Conservation (phyloP, 2,329 filamentous ascomycete genomes). For the Elsinoe perseae region DNA sequence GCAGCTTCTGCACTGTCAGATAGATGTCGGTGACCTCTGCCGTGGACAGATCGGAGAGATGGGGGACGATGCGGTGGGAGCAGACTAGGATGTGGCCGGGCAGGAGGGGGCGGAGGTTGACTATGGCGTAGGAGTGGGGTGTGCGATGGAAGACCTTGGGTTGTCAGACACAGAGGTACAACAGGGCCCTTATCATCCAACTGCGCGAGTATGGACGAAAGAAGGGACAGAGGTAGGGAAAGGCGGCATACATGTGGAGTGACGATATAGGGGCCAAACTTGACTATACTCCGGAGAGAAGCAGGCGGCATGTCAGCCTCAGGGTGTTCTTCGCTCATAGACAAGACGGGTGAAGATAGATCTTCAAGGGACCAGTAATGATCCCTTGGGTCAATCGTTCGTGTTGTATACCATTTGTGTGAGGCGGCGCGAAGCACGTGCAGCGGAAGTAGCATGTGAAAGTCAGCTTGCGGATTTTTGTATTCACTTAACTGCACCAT, state of each 20-base stretch:
- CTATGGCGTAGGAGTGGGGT: constrained; percentile 71
- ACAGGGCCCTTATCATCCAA: no score
- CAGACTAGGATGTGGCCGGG: constrained; percentile 91
- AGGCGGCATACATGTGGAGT: constrained; percentile 55
- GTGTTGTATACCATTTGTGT: no score
- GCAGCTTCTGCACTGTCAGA: constrained; percentile 66
- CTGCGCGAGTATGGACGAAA: no score
- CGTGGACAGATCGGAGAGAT: constrained; percentile 64
- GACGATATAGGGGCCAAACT: constrained; percentile 71
- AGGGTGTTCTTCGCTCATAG: not conserved
- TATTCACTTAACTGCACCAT: not conserved
- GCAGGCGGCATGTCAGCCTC: constrained; percentile 17
- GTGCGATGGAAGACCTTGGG: constrained; percentile 78
- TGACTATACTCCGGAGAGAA: constrained; percentile 38
- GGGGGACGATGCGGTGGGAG: constrained; percentile 56
- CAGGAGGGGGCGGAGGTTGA: constrained; percentile 91
- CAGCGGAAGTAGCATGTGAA: not conserved
- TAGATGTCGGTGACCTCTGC: constrained; percentile 80
- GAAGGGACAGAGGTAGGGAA: not conserved
- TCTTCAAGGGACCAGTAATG: not conserved
- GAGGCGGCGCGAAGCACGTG: no score
- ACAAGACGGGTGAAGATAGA: not conserved
- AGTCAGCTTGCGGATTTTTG: not conserved
- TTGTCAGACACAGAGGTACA: no score
- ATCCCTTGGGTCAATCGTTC: not conserved